Evolutionary conservation across 768 basidiomycete species (phyloP).

Genomic region (Lactarius psammicola): DNA sequence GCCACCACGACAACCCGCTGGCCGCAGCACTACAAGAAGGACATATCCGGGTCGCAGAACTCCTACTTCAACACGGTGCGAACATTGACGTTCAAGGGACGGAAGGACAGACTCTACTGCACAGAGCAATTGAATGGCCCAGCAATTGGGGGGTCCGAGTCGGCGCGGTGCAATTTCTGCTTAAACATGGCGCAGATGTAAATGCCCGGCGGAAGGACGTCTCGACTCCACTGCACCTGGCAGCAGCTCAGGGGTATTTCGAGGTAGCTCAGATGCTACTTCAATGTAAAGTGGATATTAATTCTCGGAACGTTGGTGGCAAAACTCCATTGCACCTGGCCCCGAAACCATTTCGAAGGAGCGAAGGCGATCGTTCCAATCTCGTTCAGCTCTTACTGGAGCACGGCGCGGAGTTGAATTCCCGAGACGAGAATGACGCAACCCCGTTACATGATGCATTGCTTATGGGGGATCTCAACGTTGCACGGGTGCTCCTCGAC

Average conservation of each 20-base stretch:
- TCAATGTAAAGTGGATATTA: background rate
- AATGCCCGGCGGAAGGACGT: no score
- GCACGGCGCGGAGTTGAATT: no score
- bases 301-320: background rate
- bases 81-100: background rate
- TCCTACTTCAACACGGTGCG: background rate
- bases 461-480: no score
- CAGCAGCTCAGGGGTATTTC: background rate
- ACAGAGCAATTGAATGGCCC: no score
- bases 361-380: no score
- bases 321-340: background rate
- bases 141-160: no score
- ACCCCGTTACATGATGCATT: no score
- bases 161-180: no score
- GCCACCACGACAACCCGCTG: background rate
- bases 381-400: no score
- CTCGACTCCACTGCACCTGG: background rate
- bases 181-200: no score
- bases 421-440: no score
- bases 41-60: background rate
- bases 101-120: background rate
- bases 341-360: no score
- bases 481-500: background rate
- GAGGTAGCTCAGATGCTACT: background rate
- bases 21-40: background rate